Base-by-base conservation (phyloP, 176 grass and related monocot genomes). In the Alopecurus myosuroides region DNA sequence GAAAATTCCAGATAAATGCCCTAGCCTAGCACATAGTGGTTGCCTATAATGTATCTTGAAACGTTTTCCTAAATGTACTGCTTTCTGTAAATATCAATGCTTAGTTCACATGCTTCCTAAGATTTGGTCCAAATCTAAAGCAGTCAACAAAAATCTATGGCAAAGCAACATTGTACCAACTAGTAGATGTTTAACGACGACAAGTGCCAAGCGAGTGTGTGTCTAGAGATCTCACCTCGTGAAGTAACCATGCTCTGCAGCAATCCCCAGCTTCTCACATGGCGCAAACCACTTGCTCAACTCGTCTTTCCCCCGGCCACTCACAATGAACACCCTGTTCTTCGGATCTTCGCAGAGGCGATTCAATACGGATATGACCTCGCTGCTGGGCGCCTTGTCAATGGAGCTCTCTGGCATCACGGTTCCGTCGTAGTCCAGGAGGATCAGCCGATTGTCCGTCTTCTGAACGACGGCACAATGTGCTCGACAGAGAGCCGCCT, bases 171-270 rank as follows among this genome's bases (percentile, higher is more conserved):
- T 46, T 3, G 65, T 75, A 78, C 81, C 76, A 84, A 79, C 44
- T 37, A 49, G 18, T 15, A 81, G 23, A 89, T 81, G 12, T 81
- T 70, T 18, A 23, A 50, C 7, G 1, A 23, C 12, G 53, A 55
- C n/a, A n/a, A n/a, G n/a, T n/a, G n/a, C n/a, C n/a, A n/a, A n/a
- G n/a, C n/a, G n/a, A n/a, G n/a, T n/a, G 35, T 46, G 58, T 55
- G 68, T 36, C 20, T 3, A 20, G 53, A 90, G 70, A 81, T 86
- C 13, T 72, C 29, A 96, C 97, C 97, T 94, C 1, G 88, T 99
- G 84, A 96, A 96, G 85, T 91, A 99, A 52, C 97, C 97, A 39
- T 99, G 97, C 82, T 99, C 97, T 0, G 97, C 97, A 22, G 97
- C 83, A 45, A 99, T 99, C 13, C 90, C 97, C 44, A 99, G 85